Percentiles rank a stretch among this genome's conserved stretches.
These are phyloP conservation scores for Drosera capensis DNA, from an alignment of 148 eudicot species.

Conservation along the genomic window DNA sequence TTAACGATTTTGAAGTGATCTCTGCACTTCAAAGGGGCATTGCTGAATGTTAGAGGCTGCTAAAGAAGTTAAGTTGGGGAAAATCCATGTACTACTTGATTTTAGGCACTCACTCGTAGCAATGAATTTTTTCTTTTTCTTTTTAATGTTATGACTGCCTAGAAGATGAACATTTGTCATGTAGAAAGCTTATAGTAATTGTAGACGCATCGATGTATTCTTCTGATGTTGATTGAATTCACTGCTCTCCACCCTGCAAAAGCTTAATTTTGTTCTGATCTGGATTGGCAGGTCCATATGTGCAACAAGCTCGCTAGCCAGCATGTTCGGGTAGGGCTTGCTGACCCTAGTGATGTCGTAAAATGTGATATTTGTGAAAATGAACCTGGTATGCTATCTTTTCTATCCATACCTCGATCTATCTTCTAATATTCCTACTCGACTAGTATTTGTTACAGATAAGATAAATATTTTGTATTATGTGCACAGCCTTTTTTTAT, in stretches of 20 bases:
- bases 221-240: not conserved
- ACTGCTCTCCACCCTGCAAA: not conserved
- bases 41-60: no score
- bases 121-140: no score
- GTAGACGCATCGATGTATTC: no score
- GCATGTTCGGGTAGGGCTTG: slow-evolving; percentile 83
- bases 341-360: slow-evolving; percentile 71
- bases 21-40: no score
- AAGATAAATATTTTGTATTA: slow-evolving; percentile 9
- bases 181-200: no score
- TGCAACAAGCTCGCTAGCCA: slow-evolving; percentile 94
- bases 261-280: not conserved
- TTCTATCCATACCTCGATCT: not conserved
- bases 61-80: no score
- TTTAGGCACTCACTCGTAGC: no score
- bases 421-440: not conserved
- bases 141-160: not conserved
- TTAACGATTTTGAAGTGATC: no score
- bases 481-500: slow-evolving; percentile 68
- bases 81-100: no score
- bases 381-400: slow-evolving; percentile 57
- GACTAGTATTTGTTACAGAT: slow-evolving; percentile 5
- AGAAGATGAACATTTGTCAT: no score
- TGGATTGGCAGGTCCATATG: slow-evolving; percentile 56
- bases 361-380: slow-evolving; percentile 91